Base-by-base conservation (phyloP, 352 stramenopile species). In the Hyaloperonospora brassicae region DNA sequence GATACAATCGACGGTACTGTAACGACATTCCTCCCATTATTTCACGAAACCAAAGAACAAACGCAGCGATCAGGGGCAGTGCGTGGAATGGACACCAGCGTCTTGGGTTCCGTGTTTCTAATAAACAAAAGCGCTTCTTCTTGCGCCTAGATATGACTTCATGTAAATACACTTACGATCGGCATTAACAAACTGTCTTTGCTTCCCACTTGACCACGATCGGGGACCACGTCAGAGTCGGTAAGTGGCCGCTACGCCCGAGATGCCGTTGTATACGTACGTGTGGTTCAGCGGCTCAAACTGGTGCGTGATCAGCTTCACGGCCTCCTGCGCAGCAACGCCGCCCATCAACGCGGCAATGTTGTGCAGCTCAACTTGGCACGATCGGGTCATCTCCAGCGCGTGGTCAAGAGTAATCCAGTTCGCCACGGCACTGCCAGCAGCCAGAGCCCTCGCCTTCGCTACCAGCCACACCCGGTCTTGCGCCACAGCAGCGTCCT, bases 251-350 rank as follows among this genome's bases (percentile, higher is more conserved):
- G 81, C 85, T 22, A 70, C 52, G 1, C 76, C 82, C 5, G 77
- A 86, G 61, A 98, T 98, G 22, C 95, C 97, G 73, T 99, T 99
- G 75, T 97, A 98, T 6, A 99, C 40, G 67, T 98, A 98, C 13
- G 95, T 98, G 69, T 98, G 95, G 67, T 98, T 85, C 5, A 99
- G 60, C 0, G 96, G 95, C 55, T 97, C 75, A 62, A 98, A 99
- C 70, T 98, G 93, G 46, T 96, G 84, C 38, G 96, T 99, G 68
- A 99, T 96, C 42, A 98, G 63, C 71, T 99, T 99, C 45, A 99
- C 79, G 13, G 93, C 94, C 61, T 99, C 97, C 66, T 99, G 97
- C 27, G 89, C 87, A 2, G 95, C 95, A 14, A 99, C 84, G 17
- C 95, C 97, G n/a, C 96, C 97, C 48, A 99, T 79, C 17, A 98